Conservation (phyloP, 1,139 yeast species). For the Pichia sp. region DNA sequence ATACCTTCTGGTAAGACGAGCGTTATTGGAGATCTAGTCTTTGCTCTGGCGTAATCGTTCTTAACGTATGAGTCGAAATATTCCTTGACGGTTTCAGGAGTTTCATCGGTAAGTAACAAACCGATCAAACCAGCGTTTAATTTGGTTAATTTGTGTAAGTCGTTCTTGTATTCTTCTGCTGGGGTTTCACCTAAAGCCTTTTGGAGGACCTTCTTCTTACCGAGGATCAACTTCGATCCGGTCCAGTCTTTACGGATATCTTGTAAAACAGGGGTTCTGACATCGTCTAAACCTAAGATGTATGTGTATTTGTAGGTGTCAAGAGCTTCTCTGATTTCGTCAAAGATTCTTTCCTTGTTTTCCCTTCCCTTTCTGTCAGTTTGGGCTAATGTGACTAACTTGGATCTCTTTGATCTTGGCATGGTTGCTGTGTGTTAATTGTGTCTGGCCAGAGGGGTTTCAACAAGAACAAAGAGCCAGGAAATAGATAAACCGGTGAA, state of each 20-base stretch:
- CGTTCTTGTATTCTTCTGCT: constrained; percentile 88
- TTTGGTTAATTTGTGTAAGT: constrained; percentile 67
- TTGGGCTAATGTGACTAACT: constrained; percentile 91
- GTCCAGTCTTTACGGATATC: constrained; percentile 91
- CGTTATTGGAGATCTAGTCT: constrained; percentile 76
- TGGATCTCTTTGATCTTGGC: constrained; percentile 97
- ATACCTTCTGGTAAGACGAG: constrained; percentile 88
- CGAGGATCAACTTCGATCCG: constrained; percentile 85
- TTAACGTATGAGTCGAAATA: constrained; percentile 78
- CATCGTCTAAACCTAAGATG: constrained; percentile 86
- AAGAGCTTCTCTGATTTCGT: constrained; percentile 79
- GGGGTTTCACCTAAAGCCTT: constrained; percentile 87
- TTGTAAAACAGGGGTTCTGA: constrained; percentile 94
- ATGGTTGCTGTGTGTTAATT: constrained; percentile 27
- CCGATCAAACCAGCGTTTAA: constrained; percentile 75
- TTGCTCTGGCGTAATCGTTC: constrained; percentile 88
- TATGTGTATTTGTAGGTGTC: constrained; percentile 78
- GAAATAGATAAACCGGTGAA: neutral
- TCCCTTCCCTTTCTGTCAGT: constrained; percentile 96
- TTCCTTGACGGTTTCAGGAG: constrained; percentile 76
- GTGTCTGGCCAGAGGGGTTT: too few relatives aligned
- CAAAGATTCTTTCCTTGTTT: constrained; percentile 87
- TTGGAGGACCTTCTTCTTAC: constrained; percentile 90
- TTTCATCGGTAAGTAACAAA: constrained; percentile 82
- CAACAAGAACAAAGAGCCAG: too few relatives aligned